These are phyloP conservation scores for Sclerotinia subarctica DNA, from an alignment of 2,329 filamentous ascomycete genomes.

Conservation along the genomic window DNA sequence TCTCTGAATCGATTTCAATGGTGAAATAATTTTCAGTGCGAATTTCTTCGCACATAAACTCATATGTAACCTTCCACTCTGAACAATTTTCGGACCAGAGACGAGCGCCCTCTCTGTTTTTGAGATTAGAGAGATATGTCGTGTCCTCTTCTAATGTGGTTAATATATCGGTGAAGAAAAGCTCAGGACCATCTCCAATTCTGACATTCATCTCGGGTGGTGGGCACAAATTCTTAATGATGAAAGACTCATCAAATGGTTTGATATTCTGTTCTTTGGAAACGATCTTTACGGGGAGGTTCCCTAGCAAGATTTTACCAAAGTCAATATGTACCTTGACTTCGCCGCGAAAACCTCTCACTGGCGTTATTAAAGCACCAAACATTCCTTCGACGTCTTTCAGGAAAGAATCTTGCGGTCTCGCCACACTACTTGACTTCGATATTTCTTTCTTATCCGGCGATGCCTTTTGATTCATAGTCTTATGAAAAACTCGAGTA, in stretches of 20 bases:
- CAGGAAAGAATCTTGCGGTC: conserved; percentile 26
- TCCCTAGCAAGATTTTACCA: conserved; percentile 33
- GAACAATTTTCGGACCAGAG: conserved; percentile 30
- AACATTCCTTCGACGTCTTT: conserved; percentile 26
- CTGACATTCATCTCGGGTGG: neutral
- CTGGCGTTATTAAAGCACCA: conserved; percentile 25
- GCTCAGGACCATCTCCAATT: conserved; percentile 12
- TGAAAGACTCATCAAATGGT: neutral
- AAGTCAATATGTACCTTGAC: conserved; percentile 33
- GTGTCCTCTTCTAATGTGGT: conserved; percentile 32
- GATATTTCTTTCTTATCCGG: conserved; percentile 4
- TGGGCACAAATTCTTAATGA: conserved; percentile 17
- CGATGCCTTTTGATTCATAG: conserved; percentile 33
- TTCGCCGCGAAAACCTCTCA: conserved; percentile 32
- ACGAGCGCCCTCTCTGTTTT: conserved; percentile 22
- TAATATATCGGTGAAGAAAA: conserved; percentile 34
- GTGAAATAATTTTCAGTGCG: conserved; percentile 23
- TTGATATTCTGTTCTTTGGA: conserved; percentile 16
- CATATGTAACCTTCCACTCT: conserved; percentile 32
- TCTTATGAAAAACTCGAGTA: conserved; percentile 29
- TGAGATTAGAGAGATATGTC: conserved; percentile 30
- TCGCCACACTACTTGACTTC: neutral
- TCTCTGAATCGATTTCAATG: conserved; percentile 37
- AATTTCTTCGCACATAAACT: conserved; percentile 32
- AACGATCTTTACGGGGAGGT: conserved; percentile 22